Evolutionary conservation across 2,329 filamentous ascomycete species (phyloP).

Genomic region (Sclerotiophoma versabilis): DNA sequence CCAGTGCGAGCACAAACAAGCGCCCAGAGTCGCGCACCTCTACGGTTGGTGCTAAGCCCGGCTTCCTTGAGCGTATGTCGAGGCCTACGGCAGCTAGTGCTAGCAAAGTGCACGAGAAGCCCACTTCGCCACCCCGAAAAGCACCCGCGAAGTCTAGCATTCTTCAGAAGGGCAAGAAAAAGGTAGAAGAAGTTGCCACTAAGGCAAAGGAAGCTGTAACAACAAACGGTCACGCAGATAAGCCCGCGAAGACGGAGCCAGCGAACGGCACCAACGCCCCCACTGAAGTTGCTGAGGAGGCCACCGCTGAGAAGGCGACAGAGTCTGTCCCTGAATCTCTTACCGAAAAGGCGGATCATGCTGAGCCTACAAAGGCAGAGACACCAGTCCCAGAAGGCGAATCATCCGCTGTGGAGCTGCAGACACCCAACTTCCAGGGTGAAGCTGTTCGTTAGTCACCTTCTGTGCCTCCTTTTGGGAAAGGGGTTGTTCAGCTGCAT

Average conservation of each 20-base stretch:
- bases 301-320: background rate
- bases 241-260: constrained; percentile 18
- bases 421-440: constrained; percentile 32
- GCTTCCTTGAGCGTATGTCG: constrained; percentile 84
- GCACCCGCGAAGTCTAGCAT: constrained; percentile 30
- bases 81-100: constrained; percentile 74
- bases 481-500: background rate
- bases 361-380: constrained; percentile 16
- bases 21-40: constrained; percentile 59
- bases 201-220: constrained; percentile 46
- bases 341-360: constrained; percentile 8
- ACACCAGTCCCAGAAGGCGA: constrained; percentile 30
- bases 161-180: constrained; percentile 47
- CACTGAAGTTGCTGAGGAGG: background rate
- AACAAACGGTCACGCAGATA: constrained; percentile 34
- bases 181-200: constrained; percentile 43
- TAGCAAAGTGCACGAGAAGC: constrained; percentile 72
- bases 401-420: constrained; percentile 31
- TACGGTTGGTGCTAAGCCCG: constrained; percentile 65
- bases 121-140: constrained; percentile 47
- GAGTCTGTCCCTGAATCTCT: constrained; percentile 7
- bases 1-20: constrained; percentile 50
- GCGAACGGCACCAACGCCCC: constrained; percentile 2
- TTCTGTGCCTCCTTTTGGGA: background rate
- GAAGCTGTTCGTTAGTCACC: constrained; percentile 32